Evolutionary conservation across 176 grass and related monocot genomes (phyloP), one percentile per base, ranked within the genome.

Genomic region (Phyllostachys edulis): DNA sequence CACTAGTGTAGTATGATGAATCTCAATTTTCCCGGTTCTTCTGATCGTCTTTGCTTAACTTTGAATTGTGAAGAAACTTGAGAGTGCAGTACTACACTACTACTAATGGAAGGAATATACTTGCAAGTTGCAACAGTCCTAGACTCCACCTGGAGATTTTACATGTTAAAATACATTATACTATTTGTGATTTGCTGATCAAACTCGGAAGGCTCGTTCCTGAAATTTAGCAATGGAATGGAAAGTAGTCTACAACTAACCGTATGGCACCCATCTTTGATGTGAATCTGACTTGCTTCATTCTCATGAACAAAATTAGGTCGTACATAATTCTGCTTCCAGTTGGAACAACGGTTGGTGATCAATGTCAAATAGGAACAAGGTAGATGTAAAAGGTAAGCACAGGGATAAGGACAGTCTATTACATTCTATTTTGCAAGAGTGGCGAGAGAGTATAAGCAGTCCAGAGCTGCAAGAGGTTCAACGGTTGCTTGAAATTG

Each of bases 401-500:
- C 18, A 51, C 12, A 63, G 38, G 42, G 67, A 55, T 26, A 49
- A 80, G 11, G 66, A n/a, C 64, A 62, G 57, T 15, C 1, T 45
- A 75, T 67, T 90, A 95, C 96, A 90, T 98, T 89, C 60, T 93
- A 90, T 83, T 90, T 98, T 77, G 93, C 87, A 67, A 93, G 61
- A 78, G 74, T 85, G 21, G 93, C 91, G 74, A 98, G 80, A 57
- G 96, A 95, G 78, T 91, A 88, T 76, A 95, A 87, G 69, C 96
- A 98, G 82, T 98, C 96, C 51, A 98, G 77, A 82, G 91, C 59
- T 55, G 92, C 96, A 74, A 98, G 83, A 93, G 91, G 90, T 79
- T 95, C 87, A 64, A 93, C 87, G 71, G 70, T 63, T 84, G 87
- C 87, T 89, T 93, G 93, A 90, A 95, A 98, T 75, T 95, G 91